Base-by-base conservation (phyloP, 1,139 yeast genomes). In the Taphrina populina region DNA sequence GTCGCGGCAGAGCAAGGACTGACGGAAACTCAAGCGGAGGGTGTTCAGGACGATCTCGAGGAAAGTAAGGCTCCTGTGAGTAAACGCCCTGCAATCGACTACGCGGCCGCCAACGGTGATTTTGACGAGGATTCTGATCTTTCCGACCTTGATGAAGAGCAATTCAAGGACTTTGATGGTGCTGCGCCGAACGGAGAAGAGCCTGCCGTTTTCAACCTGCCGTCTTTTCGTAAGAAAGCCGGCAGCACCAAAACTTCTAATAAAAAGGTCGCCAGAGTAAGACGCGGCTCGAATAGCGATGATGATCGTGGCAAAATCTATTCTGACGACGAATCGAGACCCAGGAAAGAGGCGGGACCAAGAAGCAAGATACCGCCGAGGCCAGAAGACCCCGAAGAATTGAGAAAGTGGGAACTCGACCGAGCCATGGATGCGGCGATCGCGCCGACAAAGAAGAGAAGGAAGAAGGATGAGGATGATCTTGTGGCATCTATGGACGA, bases 401-500 rank as follows among this genome's bases (percentile, higher is more conserved):
- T 58, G 58, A 21, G 78, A 65, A 81, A 95, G 65, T 77, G 88
- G 64, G 82, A 80, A 61, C 77, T 92, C 63, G 97, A 92, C 70
- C 90, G 82, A 60, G 80, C 78, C 64, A 79, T 92, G 75, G 88
- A 83, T 62, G 79, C 80, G 47, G 90, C 95, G 1, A 73, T 88
- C 58, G 82, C 85, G 67, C 77, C 80, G 59, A 61, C 63, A 36
- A 68, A 66, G 60, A 66, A 66, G 57, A 66, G 71, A 33, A 79
- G 78, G 67, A 79, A 83, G 59, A 75, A 78, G 20, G 94, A 86
- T 64, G 97, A 90, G 65, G 95, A 87, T 67, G 97, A 90, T 71
- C 73, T 92, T 64, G 97, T 90, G 69, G 83, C 88, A 67, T 85
- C 88, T 83, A 95, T 90, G 69, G 99, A 94, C 72, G 97, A 90